Percentiles rank a stretch among this genome's conserved stretches.
These are phyloP conservation scores for Halophytophthora polymorphica DNA, from an alignment of 352 stramenopile species.

Conservation along the genomic window DNA sequence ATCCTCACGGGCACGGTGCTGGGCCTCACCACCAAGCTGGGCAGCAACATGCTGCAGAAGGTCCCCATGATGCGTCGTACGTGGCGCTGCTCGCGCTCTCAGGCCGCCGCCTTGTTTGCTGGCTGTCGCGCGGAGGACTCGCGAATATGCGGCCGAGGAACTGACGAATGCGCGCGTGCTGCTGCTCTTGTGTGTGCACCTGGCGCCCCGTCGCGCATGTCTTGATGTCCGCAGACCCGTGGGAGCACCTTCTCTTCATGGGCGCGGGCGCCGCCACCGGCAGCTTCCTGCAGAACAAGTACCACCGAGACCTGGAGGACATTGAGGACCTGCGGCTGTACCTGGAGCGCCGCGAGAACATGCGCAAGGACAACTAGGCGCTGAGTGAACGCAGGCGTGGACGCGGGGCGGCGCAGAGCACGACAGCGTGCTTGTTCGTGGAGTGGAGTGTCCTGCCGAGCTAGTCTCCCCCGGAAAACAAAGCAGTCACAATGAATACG, in stretches of 20 bases:
- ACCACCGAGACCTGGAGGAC: constrained; percentile 68
- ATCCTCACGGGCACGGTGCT: constrained; percentile 65
- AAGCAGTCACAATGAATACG: no score
- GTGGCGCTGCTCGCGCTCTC: constrained; percentile 28
- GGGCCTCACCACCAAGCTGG: constrained; percentile 78
- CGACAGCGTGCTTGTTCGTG: background rate
- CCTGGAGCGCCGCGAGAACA: constrained; percentile 56
- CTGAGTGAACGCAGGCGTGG: background rate
- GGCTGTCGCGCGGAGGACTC: background rate
- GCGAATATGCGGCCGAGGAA: background rate
- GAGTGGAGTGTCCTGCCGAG: no score
- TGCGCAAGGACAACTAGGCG: constrained; percentile 48
- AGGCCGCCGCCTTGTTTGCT: background rate
- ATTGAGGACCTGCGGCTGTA: constrained; percentile 75
- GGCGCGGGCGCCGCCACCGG: constrained; percentile 55
- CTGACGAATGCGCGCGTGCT: background rate
- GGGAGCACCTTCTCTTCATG: constrained; percentile 79
- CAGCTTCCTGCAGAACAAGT: constrained; percentile 71
- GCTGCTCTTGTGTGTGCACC: background rate
- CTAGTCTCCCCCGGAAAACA: no score
- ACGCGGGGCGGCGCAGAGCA: constrained; percentile 13
- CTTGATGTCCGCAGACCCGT: constrained; percentile 50
- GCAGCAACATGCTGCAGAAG: constrained; percentile 82
- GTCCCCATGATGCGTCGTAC: constrained; percentile 81
- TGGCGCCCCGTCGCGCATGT: background rate